These are phyloP conservation scores for Pilasporangium apinafurcum DNA, from an alignment of 352 stramenopile genomes.

Conservation along the genomic window DNA sequence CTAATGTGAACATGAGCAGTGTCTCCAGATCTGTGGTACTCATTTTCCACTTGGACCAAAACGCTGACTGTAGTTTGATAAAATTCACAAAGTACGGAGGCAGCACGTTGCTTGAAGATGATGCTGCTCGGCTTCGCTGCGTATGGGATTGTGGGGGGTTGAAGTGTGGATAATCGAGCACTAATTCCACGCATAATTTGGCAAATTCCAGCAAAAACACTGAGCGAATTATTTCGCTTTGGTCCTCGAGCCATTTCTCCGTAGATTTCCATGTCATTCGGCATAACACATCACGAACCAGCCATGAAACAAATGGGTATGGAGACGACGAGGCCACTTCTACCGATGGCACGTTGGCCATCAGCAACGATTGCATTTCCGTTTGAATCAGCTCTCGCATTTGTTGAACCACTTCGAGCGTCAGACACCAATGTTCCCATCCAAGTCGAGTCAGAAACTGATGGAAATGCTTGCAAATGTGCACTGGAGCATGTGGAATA, in stretches of 20 bases:
- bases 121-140: slow-evolving; percentile 21
- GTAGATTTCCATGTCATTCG: slow-evolving; percentile 76
- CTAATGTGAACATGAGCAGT: slow-evolving; percentile 48
- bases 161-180: slow-evolving; percentile 75
- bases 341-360: slow-evolving; percentile 11
- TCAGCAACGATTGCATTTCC: slow-evolving; percentile 51
- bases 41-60: slow-evolving; percentile 79
- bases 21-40: slow-evolving; percentile 41
- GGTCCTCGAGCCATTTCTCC: slow-evolving; percentile 51
- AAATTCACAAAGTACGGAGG: slow-evolving; percentile 86
- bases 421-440: slow-evolving; percentile 83
- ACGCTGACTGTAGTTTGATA: slow-evolving; percentile 63
- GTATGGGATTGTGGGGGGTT: slow-evolving; percentile 19
- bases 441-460: slow-evolving; percentile 73
- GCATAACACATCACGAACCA: slow-evolving; percentile 76
- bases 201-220: slow-evolving; percentile 67
- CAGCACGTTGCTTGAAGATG: slow-evolving; percentile 57
- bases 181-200: slow-evolving; percentile 70
- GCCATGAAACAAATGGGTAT: slow-evolving; percentile 80
- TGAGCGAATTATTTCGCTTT: slow-evolving; percentile 51
- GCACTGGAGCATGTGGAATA: slow-evolving; percentile 60
- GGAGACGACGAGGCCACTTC: slow-evolving; percentile 31
- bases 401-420: slow-evolving; percentile 74
- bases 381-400: slow-evolving; percentile 71
- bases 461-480: slow-evolving; percentile 79